These are phyloP conservation scores for Berkeleyomyces basicola DNA, from an alignment of 2,329 filamentous ascomycete species.

Conservation along the genomic window DNA sequence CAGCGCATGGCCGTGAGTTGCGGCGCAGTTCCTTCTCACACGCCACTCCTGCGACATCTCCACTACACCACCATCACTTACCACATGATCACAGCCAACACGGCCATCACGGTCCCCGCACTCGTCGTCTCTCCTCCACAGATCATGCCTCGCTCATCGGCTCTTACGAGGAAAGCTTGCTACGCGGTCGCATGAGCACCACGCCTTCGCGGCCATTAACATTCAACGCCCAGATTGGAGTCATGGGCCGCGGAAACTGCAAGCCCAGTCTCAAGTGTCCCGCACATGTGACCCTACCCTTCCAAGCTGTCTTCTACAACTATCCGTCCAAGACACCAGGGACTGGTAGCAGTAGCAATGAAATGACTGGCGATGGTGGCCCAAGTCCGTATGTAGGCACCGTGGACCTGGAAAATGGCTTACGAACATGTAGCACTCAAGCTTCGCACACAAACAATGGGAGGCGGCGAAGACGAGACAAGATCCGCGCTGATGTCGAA, in stretches of 20 bases:
- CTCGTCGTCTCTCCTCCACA: constrained; percentile 47
- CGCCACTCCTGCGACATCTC: constrained; percentile 25
- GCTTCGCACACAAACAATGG: constrained; percentile 23
- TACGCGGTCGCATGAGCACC: constrained; percentile 91
- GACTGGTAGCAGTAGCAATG: not conserved
- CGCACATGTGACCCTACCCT: constrained; percentile 74
- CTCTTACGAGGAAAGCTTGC: constrained; percentile 92
- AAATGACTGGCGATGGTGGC: constrained; percentile 45
- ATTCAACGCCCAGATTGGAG: constrained; percentile 89
- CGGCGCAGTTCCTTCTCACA: constrained; percentile 26
- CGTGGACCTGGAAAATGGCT: constrained; percentile 73
- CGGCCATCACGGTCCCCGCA: constrained; percentile 36
- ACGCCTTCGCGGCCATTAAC: constrained; percentile 82
- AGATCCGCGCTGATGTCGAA: not conserved
- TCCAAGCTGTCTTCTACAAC: constrained; percentile 92
- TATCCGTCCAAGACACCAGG: constrained; percentile 35
- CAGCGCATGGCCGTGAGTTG: not conserved
- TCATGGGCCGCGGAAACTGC: constrained; percentile 77
- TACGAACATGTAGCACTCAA: constrained; percentile 25
- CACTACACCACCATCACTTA: not conserved
- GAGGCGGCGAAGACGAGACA: constrained; percentile 18
- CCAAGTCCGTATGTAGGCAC: constrained; percentile 93
- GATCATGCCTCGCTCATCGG: constrained; percentile 93
- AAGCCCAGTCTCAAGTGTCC: constrained; percentile 74
- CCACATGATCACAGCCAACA: not conserved